Base-by-base conservation (phyloP, 176 grass and related monocot genomes). In the Rhynchospora pubera region DNA sequence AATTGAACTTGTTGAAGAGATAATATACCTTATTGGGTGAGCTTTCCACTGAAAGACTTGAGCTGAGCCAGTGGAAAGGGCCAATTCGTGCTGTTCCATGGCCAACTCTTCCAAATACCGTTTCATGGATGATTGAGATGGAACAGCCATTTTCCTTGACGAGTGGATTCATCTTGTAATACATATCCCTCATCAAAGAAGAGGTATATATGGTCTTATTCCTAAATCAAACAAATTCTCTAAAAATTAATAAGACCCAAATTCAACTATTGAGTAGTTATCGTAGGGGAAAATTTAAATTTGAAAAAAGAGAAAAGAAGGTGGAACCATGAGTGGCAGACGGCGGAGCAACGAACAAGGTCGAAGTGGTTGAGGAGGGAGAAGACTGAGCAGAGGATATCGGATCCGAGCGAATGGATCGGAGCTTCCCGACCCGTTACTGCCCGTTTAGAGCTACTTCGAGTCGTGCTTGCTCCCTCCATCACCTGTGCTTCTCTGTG, bases 311-410 rank as follows among this genome's bases (percentile, higher is more conserved):
- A 39, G 59, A 53, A 8, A 39, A 10, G 42, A 79, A 68, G n/a
- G 79, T 34, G 15, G 13, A 21, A 97, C 94, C 94, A 97, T 74
- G 91, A 89, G 8, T 23, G 88, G 90, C 94, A 97, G 86, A 97
- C 90, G 68, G 90, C 88, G 63, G 91, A 94, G 88, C 94, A 97
- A 58, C 88, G 94, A 22, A 89, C 91, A 79, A 97, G 87, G 70
- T 92, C 94, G 71, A 97, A 97, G 76, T 94, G 94, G 79, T 97
- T 89, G 44, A 97, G 76, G 64, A 79, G 86, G 62, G 90, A 87
- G 84, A 97, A 94, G 77, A 92, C 71, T 56, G 84, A 79, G 60
- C 88, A 92, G 88, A 97, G 88, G 56, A 78, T 70, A 57, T 97
- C 94, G 82, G 87, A 53, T 77, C 74, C 89, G 14, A 94, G 82